Evolutionary conservation across 768 basidiomycete genomes (phyloP), one percentile per base, ranked within the genome.

Genomic region (Phlebiopsis flavidoalba): DNA sequence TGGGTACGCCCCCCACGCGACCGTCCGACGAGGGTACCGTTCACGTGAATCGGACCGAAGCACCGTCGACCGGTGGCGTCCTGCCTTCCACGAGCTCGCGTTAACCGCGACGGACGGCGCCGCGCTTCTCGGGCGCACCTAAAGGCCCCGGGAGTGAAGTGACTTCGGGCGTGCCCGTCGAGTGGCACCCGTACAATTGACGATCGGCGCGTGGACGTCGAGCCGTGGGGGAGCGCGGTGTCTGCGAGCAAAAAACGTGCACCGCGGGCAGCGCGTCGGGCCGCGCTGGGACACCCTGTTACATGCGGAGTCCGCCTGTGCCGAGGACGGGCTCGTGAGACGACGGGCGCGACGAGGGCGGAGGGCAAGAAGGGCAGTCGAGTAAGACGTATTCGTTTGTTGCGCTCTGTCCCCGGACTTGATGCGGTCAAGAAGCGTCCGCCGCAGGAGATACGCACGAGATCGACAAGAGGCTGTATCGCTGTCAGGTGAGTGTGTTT

Each of bases 401-500:
- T 46, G 81, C 89, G 12, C 75, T 93, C n/a, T n/a, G n/a, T n/a
- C 10, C 89, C 91, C 10, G 91, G 91, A 21, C n/a, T n/a, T n/a
- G 91, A 91, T 67, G 79, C 86, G 15, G 83, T 93, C 60, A 89
- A 85, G 72, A 93, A 93, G 74, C 85, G 91, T 51, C 91, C 91
- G n/a, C 80, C n/a, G 91, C 11, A 79, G 91, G 65, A 81, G 91
- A 48, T 92, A 91, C 73, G 95, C n/a, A 98, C 72, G 95, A 98
- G 81, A 97, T 98, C 65, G 95, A n/a, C n/a, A n/a, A 97, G 75
- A 85, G 95, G 26, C 75, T 96, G 56, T 98, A 98, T 71, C 83
- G 83, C 59, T 98, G 95, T n/a, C 78, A 87, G 88, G 53, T 92
- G 86, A 62, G 70, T 60, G 17, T 51, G 57, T n/a, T 8, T 43